phyloP scores from a whole-genome alignment of 495 filamentous ascomycete species.

The Immersiella caudata region DNA sequence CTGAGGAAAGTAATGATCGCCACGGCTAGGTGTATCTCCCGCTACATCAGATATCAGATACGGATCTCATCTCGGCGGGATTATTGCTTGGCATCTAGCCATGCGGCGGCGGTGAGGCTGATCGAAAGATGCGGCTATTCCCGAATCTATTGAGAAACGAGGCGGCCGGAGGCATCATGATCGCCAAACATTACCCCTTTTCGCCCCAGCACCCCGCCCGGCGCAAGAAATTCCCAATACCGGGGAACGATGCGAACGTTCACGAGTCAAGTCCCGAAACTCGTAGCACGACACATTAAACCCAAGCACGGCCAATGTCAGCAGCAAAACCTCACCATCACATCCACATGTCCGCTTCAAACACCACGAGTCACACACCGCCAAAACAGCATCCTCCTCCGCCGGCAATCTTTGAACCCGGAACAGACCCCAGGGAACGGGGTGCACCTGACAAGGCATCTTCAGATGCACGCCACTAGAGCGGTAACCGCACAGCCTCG shows the following conservation, averaged over 20 bases:
- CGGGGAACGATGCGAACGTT: not conserved
- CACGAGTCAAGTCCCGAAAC: not conserved
- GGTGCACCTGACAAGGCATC: not conserved
- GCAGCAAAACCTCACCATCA: not conserved
- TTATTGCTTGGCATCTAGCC: not conserved
- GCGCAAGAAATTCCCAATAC: too few relatives aligned
- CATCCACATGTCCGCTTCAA: not conserved
- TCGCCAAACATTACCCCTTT: not conserved
- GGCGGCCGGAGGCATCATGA: not conserved
- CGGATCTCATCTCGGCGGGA: constrained; percentile 18
- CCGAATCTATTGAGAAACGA: not conserved
- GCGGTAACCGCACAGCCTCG: not conserved
- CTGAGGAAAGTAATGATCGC: constrained; percentile 1
- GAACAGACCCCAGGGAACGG: not conserved
- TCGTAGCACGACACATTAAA: not conserved
- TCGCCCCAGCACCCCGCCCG: not conserved
- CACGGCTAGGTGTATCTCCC: not conserved
- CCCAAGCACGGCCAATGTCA: not conserved
- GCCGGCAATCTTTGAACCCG: constrained; percentile 2
- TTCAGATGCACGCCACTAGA: not conserved
- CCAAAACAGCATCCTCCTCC: not conserved
- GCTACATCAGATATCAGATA: constrained; percentile 1
- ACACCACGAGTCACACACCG: not conserved
- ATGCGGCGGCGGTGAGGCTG: not conserved
- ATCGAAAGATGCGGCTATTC: not conserved